Evolutionary conservation across 2,329 filamentous ascomycete species (phyloP), one percentile per base, ranked within the genome.

Genomic region (Dryadomyces quercivorus): DNA sequence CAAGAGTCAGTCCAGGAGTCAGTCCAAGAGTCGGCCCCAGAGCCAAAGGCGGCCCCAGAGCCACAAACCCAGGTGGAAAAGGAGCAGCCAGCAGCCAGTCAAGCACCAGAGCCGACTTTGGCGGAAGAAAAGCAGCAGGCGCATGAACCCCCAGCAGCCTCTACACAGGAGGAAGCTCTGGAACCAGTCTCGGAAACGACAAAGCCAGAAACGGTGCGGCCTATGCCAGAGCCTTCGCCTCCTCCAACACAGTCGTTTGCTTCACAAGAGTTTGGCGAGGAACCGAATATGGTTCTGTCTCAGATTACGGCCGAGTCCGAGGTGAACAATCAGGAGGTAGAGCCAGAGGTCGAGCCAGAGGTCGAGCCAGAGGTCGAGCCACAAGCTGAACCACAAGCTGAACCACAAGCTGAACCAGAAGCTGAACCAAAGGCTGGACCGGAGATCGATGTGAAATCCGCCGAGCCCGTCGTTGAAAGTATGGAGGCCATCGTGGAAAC

Each of bases 181-280:
- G 42, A n/a, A 7, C 7, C 22, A 34, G 46, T 13, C 46, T 4
- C 46, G 5, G 16, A 8, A 22, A 22, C 13, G 16, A 22, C 31
- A 38, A 31, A 20, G 34, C 4, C 48, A 31, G 2, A n/a, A 6
- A 13, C 31, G 15, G 18, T 9, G 16, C 38, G n/a, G 21, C 38
- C 38, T 7, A 26, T 13, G 36, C 10, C 36, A 40, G 9, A 40
- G 36, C 15, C 49, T 15, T 55, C 52, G 13, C 52, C 50, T 13
- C 55, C 55, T 10, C 12, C 45, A 9, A 57, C 49, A 5, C 52
- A 57, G 50, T 42, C 16, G 9, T 45, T 57, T n/a, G 53, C 48
- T 4, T 31, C 40, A 15, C 50, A 52, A 16, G 40, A 31, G 3
- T 53, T 49, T 43, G 42, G 10, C 5, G 20, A 36, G 5, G 42